Base-by-base conservation (phyloP, 1,139 yeast genomes). In the Suhomyces chickasaworum region DNA sequence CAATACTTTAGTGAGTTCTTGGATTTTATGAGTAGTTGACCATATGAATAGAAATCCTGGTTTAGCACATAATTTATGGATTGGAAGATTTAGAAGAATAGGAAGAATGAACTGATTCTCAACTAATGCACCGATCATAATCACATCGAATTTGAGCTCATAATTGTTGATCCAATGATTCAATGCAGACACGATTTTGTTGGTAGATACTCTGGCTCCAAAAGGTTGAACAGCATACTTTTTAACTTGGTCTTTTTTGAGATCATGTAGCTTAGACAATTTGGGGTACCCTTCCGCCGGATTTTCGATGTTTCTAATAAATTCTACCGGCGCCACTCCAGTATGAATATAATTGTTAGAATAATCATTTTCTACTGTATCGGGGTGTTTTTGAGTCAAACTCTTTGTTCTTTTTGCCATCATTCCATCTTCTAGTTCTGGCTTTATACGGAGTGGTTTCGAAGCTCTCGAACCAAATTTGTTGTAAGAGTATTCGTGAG, bases 11-110 rank as follows among this genome's bases (percentile, higher is more conserved):
- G 86, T 77, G 35, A 86, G 68, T 56, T 84, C 89, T 44, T 78
- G 77, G 44, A 86, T 83, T 59, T 86, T 83, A 46, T 80, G 80
- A 4, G 88, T 80, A 4, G 93, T 83, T 0, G 95, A 86, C 97
- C 97, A 91, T 44, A 91, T 77, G 58, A 87, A 89, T 34, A 89
- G 65, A 51, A 89, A 84, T 1, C 97, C 95, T 0, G 97, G 97
- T 51, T 85, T 84, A 1, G 96, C 79, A 48, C 95, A 83, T 32
- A 91, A 67, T 56, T 74, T 81, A 52, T 83, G 84, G 13, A 91
- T 71, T 0, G 97, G 96, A 45, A 91, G 66, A 53, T 77, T 77
- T 4, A 78, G 65, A 29, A 90, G 68, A 3, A 83, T 57, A 0
- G 87, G 85, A 37, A 80, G 74, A 17, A 84, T 73, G 49, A 84